Evolutionary conservation across 2,329 filamentous ascomycete genomes (phyloP), one percentile per base, ranked within the genome.

Genomic region (Aspergillus sp.): DNA sequence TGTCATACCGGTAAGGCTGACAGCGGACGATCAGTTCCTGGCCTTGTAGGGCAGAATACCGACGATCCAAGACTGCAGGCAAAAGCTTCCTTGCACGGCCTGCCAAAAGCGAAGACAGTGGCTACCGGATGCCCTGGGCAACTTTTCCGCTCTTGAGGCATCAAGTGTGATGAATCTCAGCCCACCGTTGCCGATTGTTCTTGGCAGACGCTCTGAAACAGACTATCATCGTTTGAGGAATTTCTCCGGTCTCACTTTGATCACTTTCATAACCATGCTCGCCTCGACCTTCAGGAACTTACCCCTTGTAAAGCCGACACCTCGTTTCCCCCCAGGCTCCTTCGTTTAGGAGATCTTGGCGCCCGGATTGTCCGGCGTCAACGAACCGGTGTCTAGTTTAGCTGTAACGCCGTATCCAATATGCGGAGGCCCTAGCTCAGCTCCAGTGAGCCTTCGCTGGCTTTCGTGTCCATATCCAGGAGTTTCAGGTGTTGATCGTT

Each of bases 111-210:
- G 27, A 46, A 52, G 39, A 37, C 30, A 5, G 17, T 20, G 42
- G 11, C 53, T 44, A 20, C 44, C 27, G 24, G 45, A 42, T 27
- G 37, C 22, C 13, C 50, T 49, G 44, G 19, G 34, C 19, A 44
- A 37, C 11, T n/a, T 22, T 15, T 40, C 34, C 34, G 34, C 22
- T 41, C 17, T 20, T 44, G 33, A 47, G 15, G 51, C 3, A 15
- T 27, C 13, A 17, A 88, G 80, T 12, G 42, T 42, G 55, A 13
- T 22, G 44, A 53, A 37, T 40, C 15, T 42, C 45, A 30, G 44
- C 45, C 30, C 44, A 27, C 37, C 45, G 2, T 39, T 13, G 20
- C 48, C 54, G 13, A 48, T 34, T 20, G 33, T 22, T 5, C 58
- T 61, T 61, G 54, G 57, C 60, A 53, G 22, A 20, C 17, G 22